A percentile compares a stretch with the other conserved stretches of the same genome.
These are phyloP conservation scores for Solanum tarapatanum DNA, from an alignment of 257 asterid genomes.

Conservation along the genomic window DNA sequence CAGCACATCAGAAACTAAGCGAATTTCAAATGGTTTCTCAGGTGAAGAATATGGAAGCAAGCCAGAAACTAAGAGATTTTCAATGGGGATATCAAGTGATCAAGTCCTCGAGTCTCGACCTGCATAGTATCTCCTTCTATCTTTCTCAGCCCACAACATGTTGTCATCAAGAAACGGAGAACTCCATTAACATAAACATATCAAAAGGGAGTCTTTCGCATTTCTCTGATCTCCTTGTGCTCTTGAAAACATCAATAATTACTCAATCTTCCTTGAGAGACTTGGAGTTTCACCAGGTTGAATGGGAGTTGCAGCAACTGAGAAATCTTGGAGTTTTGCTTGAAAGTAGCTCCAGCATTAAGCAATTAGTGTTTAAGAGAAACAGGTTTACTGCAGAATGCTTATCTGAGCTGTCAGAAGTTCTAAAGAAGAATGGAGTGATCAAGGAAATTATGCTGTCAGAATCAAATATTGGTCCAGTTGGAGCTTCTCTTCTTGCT, in stretches of 20 bases:
- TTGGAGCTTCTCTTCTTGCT: conserved; percentile 41
- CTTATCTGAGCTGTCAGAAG: conserved; percentile 36
- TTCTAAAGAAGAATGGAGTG: conserved; percentile 25
- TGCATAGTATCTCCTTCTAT: conserved; percentile 44
- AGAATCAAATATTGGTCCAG: conserved; percentile 57
- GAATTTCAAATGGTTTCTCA: background rate
- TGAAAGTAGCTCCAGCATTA: conserved; percentile 18
- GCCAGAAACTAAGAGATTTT: conserved; percentile 29
- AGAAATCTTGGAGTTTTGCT: conserved; percentile 25
- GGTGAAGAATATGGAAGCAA: conserved; percentile 22
- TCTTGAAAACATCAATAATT: conserved; percentile 9
- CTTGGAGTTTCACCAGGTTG: conserved; percentile 50
- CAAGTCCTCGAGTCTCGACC: conserved; percentile 23
- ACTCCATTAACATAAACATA: conserved; percentile 39
- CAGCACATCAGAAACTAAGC: background rate
- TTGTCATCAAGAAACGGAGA: conserved; percentile 47
- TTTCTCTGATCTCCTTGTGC: conserved; percentile 41
- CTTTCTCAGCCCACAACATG: conserved; percentile 38
- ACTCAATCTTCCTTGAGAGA: conserved; percentile 19
- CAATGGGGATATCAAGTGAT: conserved; percentile 39
- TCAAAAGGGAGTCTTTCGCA: conserved; percentile 10
- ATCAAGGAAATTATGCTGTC: conserved; percentile 39
- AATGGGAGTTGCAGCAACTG: conserved; percentile 47
- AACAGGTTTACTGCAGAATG: conserved; percentile 41
- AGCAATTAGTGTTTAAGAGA: conserved; percentile 34